Percentiles rank a stretch among this genome's conserved stretches.
Conservation (phyloP, 768 basidiomycete genomes). For the Termitomyces sp. region DNA sequence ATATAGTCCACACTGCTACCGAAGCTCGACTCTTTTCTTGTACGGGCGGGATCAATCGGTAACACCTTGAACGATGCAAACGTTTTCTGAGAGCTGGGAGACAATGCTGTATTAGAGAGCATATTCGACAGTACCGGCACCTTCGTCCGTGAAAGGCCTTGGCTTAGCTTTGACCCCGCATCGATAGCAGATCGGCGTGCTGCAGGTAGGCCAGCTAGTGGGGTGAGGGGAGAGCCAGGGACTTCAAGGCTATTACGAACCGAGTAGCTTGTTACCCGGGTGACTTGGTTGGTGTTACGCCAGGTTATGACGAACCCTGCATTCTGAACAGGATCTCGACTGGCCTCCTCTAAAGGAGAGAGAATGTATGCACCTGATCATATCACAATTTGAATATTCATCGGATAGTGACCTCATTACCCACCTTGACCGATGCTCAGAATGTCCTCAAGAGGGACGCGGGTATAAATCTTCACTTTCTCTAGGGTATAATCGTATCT, state of each 20-base stretch:
- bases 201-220: constrained; percentile 13
- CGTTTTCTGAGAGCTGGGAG: constrained; percentile 30
- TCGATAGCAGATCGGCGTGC: constrained; percentile 10
- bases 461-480: constrained; percentile 86
- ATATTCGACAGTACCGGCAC: constrained; percentile 28
- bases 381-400: neutral
- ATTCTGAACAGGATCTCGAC: constrained; percentile 84
- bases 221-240: constrained; percentile 12
- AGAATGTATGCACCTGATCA: constrained; percentile 89
- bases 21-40: constrained; percentile 41
- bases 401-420: neutral
- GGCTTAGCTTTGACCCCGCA: constrained; percentile 6
- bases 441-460: constrained; percentile 83
- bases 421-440: constrained; percentile 72
- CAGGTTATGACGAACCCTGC: constrained; percentile 85
- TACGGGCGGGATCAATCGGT: constrained; percentile 60
- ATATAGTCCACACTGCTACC: constrained; percentile 36
- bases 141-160: constrained; percentile 10
- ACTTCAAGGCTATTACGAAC: constrained; percentile 59
- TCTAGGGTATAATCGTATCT: constrained; percentile 92
- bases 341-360: constrained; percentile 88
- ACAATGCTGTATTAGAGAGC: constrained; percentile 25
- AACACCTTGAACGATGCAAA: constrained; percentile 80
- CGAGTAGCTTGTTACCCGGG: constrained; percentile 81
- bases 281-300: constrained; percentile 64